Conservation (phyloP, 2,329 filamentous ascomycete genomes). For the Verticillium klebahnii region DNA sequence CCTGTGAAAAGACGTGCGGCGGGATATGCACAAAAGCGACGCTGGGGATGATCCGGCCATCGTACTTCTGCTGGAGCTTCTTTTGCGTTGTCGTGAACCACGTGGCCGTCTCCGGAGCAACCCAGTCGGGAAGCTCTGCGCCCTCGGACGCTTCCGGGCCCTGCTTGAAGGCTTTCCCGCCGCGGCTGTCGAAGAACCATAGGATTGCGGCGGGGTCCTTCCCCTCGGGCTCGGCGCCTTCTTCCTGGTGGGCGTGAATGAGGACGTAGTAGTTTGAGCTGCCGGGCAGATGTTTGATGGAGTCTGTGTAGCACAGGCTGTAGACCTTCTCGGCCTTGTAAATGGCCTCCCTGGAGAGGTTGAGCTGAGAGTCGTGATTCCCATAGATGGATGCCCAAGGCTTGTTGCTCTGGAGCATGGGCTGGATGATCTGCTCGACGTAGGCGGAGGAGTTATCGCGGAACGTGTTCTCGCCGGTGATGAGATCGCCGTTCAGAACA, state of each 20-base stretch:
- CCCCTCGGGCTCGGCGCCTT: not conserved
- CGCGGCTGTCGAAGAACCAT: slow-evolving; percentile 52
- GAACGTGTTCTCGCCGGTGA: slow-evolving; percentile 54
- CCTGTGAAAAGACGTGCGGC: slow-evolving; percentile 12
- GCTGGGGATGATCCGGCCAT: slow-evolving; percentile 13
- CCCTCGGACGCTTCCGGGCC: slow-evolving; percentile 22
- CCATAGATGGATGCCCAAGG: slow-evolving; percentile 57
- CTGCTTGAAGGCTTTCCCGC: not conserved
- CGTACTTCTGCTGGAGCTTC: slow-evolving; percentile 9
- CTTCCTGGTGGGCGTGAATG: slow-evolving; percentile 1
- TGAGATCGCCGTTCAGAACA: slow-evolving; percentile 59
- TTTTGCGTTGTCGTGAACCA: slow-evolving; percentile 37
- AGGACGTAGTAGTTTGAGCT: slow-evolving; percentile 16
- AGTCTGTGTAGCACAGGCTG: slow-evolving; percentile 39
- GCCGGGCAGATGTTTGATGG: slow-evolving; percentile 9
- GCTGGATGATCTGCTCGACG: slow-evolving; percentile 42
- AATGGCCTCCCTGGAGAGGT: slow-evolving; percentile 34
- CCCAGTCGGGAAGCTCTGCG: slow-evolving; percentile 36
- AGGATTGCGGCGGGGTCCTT: slow-evolving; percentile 31
- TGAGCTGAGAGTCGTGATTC: slow-evolving; percentile 53
- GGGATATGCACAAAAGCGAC: slow-evolving; percentile 15
- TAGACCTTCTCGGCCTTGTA: slow-evolving; percentile 51
- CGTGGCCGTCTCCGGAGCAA: slow-evolving; percentile 33
- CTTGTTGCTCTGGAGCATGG: slow-evolving; percentile 37
- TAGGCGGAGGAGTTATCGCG: slow-evolving; percentile 43